Base-by-base conservation (phyloP, 192 early-diverging fungal genomes). In the Funneliformis mosseae region DNA sequence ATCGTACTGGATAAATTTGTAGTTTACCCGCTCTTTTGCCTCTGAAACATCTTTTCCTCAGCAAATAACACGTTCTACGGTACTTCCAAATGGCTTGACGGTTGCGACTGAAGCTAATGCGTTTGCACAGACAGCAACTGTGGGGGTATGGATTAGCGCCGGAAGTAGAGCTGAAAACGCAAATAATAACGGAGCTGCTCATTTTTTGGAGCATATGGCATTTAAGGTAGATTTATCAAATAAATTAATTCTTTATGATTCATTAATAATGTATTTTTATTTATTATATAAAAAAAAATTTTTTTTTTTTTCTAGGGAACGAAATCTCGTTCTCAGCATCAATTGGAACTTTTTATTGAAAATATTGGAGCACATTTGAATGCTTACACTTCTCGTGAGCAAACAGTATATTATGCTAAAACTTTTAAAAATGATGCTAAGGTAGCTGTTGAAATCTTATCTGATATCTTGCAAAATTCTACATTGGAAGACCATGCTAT, bases 171-270 rank as follows among this genome's bases (percentile, higher is more conserved):
- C 92, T 84, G 95, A 96, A 83, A 94, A 87, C 76, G 84, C 85
- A 79, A 87, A 88, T 74, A 96, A 95, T 90, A 99, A 99, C 80
- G 97, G 97, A 41, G 91, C 95, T 43, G 97, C 97, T 27, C 97
- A 99, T 87, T 99, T 99, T 81, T 86, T 99, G 73, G 97, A 99
- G 85, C 97, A 99, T 87, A 98, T 99, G 97, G 94, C 97, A 16
- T 99, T 98, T 92, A 99, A 99, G 90, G 94, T 71, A 60, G 38
- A 71, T 42, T 18, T 42, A 25, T 67, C 27, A 18, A 18, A 76
- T 41, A 25, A 42, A 63, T 21, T 25, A 10, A n/a, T 64, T 76
- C 7, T 21, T 42, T 16, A 21, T 38, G 6, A 12, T 23, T 8
- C 25, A 63, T 63, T 21, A 60, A 75, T 21, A 21, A 55, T 38